Conservation (phyloP, 257 asterid genomes). For the Solanum okadae region DNA sequence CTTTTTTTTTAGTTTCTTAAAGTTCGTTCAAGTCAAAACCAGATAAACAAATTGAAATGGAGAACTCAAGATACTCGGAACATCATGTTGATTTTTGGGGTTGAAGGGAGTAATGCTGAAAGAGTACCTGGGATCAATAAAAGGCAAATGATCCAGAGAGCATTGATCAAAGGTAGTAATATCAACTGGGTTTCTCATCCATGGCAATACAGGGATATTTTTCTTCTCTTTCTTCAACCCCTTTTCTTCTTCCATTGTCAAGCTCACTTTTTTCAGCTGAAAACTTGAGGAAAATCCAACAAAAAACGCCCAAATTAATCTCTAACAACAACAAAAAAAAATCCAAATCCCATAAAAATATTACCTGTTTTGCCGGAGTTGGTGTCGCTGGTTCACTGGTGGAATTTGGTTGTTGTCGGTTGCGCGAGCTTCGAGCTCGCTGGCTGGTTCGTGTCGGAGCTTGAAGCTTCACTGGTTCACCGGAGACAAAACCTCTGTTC, state of each 20-base stretch:
- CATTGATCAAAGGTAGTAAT: slow-evolving; percentile 32
- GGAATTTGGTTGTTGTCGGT: neutral
- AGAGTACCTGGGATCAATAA: slow-evolving; percentile 56
- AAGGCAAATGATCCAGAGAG: slow-evolving; percentile 43
- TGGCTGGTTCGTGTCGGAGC: neutral
- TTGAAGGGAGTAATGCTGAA: neutral
- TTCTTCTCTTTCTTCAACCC: slow-evolving; percentile 24
- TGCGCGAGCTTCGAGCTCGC: neutral
- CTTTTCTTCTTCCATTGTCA: slow-evolving; percentile 7
- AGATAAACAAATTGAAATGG: neutral
- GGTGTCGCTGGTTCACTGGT: neutral
- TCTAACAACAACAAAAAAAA: no score
- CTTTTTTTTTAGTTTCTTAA: neutral
- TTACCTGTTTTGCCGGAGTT: neutral
- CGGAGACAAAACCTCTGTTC: neutral
- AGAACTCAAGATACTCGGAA: neutral
- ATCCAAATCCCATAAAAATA: neutral
- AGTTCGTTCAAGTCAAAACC: neutral
- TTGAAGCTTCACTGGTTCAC: neutral
- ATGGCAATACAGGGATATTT: slow-evolving; percentile 53
- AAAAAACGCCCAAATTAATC: neutral
- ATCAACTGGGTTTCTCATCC: slow-evolving; percentile 85
- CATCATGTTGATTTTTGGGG: neutral
- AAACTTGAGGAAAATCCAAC: neutral
- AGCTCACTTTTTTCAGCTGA: neutral